Base-by-base conservation (phyloP, 768 basidiomycete species). In the Chiua virens region DNA sequence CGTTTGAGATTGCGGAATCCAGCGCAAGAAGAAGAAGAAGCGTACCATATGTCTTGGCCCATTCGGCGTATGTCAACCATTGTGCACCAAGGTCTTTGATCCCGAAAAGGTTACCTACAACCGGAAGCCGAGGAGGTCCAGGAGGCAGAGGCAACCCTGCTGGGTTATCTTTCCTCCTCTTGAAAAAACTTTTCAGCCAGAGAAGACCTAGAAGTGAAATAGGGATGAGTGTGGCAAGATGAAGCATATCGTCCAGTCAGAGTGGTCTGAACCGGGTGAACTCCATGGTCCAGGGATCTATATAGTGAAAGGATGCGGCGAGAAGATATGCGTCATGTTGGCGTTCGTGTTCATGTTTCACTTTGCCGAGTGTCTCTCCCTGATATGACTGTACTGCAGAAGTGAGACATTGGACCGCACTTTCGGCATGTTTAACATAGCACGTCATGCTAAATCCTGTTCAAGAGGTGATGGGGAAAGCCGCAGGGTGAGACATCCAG, bases 41-140 rank as follows among this genome's bases (percentile, higher is more conserved):
- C 55, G 3, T 49, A 76, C 77, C 76, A 52, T 72, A 77, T 64
- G 67, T 64, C 36, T 68, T 58, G 13, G 71, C 73, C 76, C 77
- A 77, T 36, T 70, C 67, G 9, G 71, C 62, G 42, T 72, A 74
- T 7, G 70, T 74, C 13, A 73, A 37, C 74, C 74, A 78, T 30
- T 57, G 65, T 0, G 53, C 54, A 13, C 74, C 72, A 32, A 75
- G 67, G 28, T 61, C 58, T 36, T 68, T 66, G 68, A 78, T 73
- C 44, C 75, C 73, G 6, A 76, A 56, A 7, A 78, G 49, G 51
- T 77, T 78, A 34, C 73, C 77, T 18, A 79, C 54, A n/a, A 78
- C 39, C 27, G 76, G 76, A n/a, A 72, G 57, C 30, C 66, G 65
- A 32, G 58, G 66, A 8, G 77, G 75, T 13, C 77, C 76, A 18